Percentiles rank a stretch among this genome's conserved stretches.
Conservation (phyloP, 2,329 filamentous ascomycete species). For the Ceratocystis lukuohia region DNA sequence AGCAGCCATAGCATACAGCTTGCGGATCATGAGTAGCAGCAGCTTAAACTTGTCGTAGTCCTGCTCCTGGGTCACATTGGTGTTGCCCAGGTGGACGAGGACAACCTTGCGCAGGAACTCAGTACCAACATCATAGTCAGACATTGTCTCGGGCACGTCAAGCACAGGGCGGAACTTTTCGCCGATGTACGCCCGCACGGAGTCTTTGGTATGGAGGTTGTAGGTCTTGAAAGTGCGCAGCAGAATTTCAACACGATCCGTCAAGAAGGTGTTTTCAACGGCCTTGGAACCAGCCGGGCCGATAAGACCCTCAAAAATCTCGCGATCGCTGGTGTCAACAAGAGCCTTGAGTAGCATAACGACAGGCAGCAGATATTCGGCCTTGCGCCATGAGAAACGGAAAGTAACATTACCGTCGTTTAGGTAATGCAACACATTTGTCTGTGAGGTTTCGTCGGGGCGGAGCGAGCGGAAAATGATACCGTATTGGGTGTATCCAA, state of each 20-base stretch:
- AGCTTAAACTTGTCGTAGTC: slow-evolving; percentile 88
- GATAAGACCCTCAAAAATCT: slow-evolving; percentile 89
- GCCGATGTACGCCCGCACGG: slow-evolving; percentile 77
- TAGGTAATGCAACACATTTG: slow-evolving; percentile 91
- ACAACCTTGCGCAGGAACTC: slow-evolving; percentile 86
- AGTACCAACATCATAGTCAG: slow-evolving; percentile 76
- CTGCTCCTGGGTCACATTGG: slow-evolving; percentile 69
- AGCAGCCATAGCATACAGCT: slow-evolving; percentile 83
- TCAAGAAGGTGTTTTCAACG: slow-evolving; percentile 79
- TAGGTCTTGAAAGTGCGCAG: slow-evolving; percentile 90
- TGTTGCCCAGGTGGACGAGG: slow-evolving; percentile 77
- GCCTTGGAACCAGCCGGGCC: slow-evolving; percentile 64
- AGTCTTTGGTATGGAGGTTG: slow-evolving; percentile 63
- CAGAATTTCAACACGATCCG: slow-evolving; percentile 82
- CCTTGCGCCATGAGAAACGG: slow-evolving; percentile 94
- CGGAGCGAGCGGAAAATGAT: slow-evolving; percentile 84
- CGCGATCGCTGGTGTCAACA: slow-evolving; percentile 87
- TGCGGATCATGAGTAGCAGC: slow-evolving; percentile 90
- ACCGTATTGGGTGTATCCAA: slow-evolving; percentile 77
- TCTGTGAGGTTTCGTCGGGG: slow-evolving; percentile 96
- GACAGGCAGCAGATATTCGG: slow-evolving; percentile 87
- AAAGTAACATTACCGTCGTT: slow-evolving; percentile 94
- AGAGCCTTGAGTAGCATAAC: slow-evolving; percentile 96
- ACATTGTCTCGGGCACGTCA: slow-evolving; percentile 68
- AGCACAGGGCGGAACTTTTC: slow-evolving; percentile 84